These are phyloP conservation scores for Arachis stenosperma DNA, from an alignment of 306 rosid genomes.

Conservation along the genomic window DNA sequence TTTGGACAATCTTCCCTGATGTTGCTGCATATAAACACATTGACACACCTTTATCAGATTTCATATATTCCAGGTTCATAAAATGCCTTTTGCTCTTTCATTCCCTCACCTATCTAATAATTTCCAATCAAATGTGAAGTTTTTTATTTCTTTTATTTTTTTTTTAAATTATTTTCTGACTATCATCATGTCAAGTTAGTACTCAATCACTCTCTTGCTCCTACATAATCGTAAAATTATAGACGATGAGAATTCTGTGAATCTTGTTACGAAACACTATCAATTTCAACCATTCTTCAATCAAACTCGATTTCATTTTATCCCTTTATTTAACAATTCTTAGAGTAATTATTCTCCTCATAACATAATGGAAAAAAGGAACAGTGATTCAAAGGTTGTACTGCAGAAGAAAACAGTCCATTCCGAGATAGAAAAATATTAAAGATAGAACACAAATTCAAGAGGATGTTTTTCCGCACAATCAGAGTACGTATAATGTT, in stretches of 20 bases:
- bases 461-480: no score
- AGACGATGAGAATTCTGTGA: slow-evolving; percentile 13
- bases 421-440: no score
- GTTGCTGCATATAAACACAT: slow-evolving; percentile 85
- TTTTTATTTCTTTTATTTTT: not conserved
- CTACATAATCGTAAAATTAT: not conserved
- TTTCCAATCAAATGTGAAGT: slow-evolving; percentile 2
- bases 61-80: slow-evolving; percentile 41
- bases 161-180: no score
- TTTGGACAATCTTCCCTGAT: slow-evolving; percentile 86
- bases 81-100: slow-evolving; percentile 20
- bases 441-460: no score
- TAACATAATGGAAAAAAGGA: not conserved
- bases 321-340: not conserved
- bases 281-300: slow-evolving; percentile 19
- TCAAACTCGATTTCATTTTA: not conserved
- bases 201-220: slow-evolving; percentile 4
- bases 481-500: not conserved
- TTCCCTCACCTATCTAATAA: slow-evolving; percentile 3
- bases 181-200: slow-evolving; percentile 5
- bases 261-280: slow-evolving; percentile 7
- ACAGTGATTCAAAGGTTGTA: not conserved
- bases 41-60: slow-evolving; percentile 63
- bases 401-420: no score
- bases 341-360: not conserved